These are phyloP conservation scores for Candida sanyiensis DNA, from an alignment of 805 yeast genomes.

Conservation along the genomic window DNA sequence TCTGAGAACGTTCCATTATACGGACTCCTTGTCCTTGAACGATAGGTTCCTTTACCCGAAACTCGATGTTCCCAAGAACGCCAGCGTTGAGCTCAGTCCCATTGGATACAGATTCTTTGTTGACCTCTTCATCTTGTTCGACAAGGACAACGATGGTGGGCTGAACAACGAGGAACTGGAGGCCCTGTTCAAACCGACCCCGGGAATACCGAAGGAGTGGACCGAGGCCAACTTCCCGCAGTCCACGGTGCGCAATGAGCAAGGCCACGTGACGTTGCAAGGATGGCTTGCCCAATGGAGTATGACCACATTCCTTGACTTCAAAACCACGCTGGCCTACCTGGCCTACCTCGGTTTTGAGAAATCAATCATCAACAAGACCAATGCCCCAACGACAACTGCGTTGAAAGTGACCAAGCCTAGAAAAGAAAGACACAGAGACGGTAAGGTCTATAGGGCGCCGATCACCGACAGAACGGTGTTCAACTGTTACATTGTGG, in stretches of 20 bases:
- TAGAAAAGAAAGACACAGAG: constrained; percentile 59
- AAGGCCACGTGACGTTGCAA: constrained; percentile 84
- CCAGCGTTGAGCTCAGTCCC: constrained; percentile 90
- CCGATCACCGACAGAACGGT: constrained; percentile 79
- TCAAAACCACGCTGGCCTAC: constrained; percentile 79
- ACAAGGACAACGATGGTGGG: constrained; percentile 96
- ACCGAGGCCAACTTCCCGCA: constrained; percentile 76
- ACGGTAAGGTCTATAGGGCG: constrained; percentile 62
- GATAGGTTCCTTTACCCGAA: constrained; percentile 77
- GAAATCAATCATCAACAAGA: constrained; percentile 19
- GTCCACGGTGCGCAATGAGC: constrained; percentile 84
- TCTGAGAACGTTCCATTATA: constrained; percentile 79
- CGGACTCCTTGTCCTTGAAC: constrained; percentile 81
- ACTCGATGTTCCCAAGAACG: constrained; percentile 62
- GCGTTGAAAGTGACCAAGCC: constrained; percentile 82
- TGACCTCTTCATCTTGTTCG: constrained; percentile 81
- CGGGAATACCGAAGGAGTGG: constrained; percentile 91
- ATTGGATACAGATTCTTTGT: constrained; percentile 88
- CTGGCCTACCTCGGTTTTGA: constrained; percentile 89
- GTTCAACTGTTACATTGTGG: constrained; percentile 83
- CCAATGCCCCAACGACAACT: constrained; percentile 26
- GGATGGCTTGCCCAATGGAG: constrained; percentile 99
- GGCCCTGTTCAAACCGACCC: constrained; percentile 78
- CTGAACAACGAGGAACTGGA: constrained; percentile 66
- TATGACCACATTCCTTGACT: constrained; percentile 86